Base-by-base conservation (phyloP, 192 early-diverging fungal genomes). In the Cetraspora pellucida region DNA sequence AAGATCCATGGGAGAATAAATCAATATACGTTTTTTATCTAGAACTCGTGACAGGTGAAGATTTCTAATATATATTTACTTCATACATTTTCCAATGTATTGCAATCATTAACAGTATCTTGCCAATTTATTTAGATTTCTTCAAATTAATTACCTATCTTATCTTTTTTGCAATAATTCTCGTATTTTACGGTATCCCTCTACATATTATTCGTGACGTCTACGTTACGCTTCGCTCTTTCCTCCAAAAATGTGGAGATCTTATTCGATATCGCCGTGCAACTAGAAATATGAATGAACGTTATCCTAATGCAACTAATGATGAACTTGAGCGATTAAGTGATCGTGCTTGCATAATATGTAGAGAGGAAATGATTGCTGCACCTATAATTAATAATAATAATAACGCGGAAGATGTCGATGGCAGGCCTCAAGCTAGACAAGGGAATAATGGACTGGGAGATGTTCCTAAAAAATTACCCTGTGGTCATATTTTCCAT, bases 401-500 rank as follows among this genome's bases (percentile, higher is more conserved):
- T 45, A 37, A 37, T 37, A 37, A 37, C 37, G 37, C 7, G 37
- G 67, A 25, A 44, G 30, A 58, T 21, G 54, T 43, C 19, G 25
- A 77, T 44, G 60, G 82, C 46, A 19, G 76, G 54, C 19, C 64
- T 43, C 30, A 71, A 25, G 79, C 17, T 73, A 67, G 68, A 43
- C 60, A 19, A 72, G 65, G 77, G 16, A 80, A 71, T 54, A 74
- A n/a, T 67, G 58, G 80, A 5, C 66, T 81, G 4, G 81, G 83
- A 0, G 91, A 94, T 78, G 88, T 91, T 1, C 95, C 97, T 17
- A 99, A 99, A 81, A 94, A 93, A 64, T 87, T 99, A 44, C 94
- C 93, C 1, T 99, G 97, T 80, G 96, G 95, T 1, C 97, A 99
- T 73, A 93, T 99, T 25, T 99, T 99, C 77, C 97, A 99, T 80